Evolutionary conservation across 176 grass and related monocot genomes (phyloP).

Genomic region (Ampelocalamus luodianensis): DNA sequence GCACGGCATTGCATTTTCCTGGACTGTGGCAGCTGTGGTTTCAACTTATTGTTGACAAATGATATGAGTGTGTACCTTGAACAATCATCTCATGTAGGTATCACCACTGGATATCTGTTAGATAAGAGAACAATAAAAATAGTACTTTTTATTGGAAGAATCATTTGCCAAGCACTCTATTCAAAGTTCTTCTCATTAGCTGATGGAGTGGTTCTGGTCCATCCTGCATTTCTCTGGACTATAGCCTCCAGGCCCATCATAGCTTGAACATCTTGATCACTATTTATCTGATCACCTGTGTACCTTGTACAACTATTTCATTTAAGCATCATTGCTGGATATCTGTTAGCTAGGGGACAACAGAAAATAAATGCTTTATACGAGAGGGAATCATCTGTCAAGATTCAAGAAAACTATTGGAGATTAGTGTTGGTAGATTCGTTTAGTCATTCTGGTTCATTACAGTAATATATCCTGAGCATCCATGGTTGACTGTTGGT

Average conservation of each 20-base stretch:
- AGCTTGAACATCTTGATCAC: conserved; percentile 9
- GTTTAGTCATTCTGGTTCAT: not conserved
- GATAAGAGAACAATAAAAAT: not conserved
- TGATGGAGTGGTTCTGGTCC: conserved; percentile 2
- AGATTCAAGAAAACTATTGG: not conserved
- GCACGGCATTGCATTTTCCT: not conserved
- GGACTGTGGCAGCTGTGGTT: not conserved
- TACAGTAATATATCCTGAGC: conserved; percentile 28
- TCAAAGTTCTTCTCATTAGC: conserved; percentile 23
- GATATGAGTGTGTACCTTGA: not conserved
- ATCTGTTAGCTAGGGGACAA: not conserved
- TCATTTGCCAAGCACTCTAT: conserved; percentile 2
- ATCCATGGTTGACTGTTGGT: conserved; percentile 19
- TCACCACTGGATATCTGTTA: not conserved
- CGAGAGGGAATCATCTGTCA: not conserved
- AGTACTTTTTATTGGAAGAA: conserved; percentile 13
- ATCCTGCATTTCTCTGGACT: not conserved
- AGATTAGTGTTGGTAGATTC: conserved; percentile 16
- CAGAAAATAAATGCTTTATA: not conserved
- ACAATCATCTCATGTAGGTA: not conserved
- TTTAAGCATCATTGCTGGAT: conserved; percentile 8
- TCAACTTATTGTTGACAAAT: not conserved
- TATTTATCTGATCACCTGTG: not conserved
- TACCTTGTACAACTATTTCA: not conserved
- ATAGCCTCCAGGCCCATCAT: not conserved